A percentile compares a stretch with the other conserved stretches of the same genome.
phyloP scores from a whole-genome alignment of 2,329 filamentous ascomycete species.

The Pyricularia grisea region DNA sequence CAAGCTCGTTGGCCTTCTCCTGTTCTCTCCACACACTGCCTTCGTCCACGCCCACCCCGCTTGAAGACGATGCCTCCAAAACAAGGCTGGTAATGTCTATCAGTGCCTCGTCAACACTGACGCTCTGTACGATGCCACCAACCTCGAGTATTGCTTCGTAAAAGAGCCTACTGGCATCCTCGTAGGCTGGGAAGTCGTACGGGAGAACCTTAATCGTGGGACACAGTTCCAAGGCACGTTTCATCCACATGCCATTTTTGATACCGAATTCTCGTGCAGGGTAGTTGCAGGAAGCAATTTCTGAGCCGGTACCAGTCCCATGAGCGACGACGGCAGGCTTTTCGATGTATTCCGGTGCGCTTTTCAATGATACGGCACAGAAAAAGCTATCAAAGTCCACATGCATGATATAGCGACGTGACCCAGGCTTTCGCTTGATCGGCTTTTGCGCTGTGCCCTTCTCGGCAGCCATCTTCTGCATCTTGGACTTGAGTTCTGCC shows the following conservation, averaged over 20 bases:
- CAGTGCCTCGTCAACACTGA: conserved; percentile 92
- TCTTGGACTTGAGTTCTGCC: conserved; percentile 78
- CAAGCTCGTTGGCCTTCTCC: conserved; percentile 65
- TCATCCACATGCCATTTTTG: conserved; percentile 99
- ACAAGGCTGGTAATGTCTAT: conserved; percentile 72
- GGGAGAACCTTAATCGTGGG: conserved; percentile 82
- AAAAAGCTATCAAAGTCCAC: conserved; percentile 99
- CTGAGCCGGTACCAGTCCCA: conserved; percentile 72
- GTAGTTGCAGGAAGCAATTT: conserved; percentile 98
- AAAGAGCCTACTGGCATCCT: conserved; percentile 80
- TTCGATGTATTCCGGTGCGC: conserved; percentile 61
- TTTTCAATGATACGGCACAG: conserved; percentile 79
- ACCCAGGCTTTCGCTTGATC: conserved; percentile 46
- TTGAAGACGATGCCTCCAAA: conserved; percentile 53
- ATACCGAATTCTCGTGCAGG: conserved; percentile 76
- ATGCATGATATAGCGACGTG: conserved; percentile 78
- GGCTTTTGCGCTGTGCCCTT: conserved; percentile 37
- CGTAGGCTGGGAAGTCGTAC: conserved; percentile 92
- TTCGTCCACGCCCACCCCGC: conserved; percentile 56
- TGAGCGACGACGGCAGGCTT: conserved; percentile 88
- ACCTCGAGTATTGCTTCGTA: conserved; percentile 75
- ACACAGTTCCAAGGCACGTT: conserved; percentile 71
- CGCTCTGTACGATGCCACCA: conserved; percentile 83
- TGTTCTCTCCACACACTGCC: conserved; percentile 70
- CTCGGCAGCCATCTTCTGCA: conserved; percentile 72